Conservation (phyloP, 2,329 filamentous ascomycete species). For the Sporothrix luriei region DNA sequence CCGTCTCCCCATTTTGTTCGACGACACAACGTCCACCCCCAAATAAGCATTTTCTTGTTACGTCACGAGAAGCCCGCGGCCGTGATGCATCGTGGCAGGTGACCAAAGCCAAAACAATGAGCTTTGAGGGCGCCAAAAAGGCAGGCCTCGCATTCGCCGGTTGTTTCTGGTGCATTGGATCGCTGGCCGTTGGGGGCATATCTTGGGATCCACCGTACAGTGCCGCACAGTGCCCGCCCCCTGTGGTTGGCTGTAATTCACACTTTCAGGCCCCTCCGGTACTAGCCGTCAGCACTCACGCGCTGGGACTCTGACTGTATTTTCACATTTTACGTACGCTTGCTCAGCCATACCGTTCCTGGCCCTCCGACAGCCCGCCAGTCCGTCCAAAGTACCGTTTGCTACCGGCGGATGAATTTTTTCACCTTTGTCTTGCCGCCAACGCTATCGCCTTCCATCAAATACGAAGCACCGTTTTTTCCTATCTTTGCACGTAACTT, state of each 20-base stretch:
- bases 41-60: background rate
- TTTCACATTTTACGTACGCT: slow-evolving; percentile 5
- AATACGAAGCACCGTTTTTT: background rate
- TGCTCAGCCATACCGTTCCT: background rate
- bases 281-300: slow-evolving; percentile 17
- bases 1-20: background rate
- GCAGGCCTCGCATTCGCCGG: background rate
- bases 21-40: background rate
- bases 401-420: background rate
- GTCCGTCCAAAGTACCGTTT: slow-evolving; percentile 19
- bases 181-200: background rate
- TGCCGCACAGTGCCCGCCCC: slow-evolving; percentile 7
- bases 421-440: slow-evolving; percentile 14
- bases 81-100: slow-evolving; percentile 7
- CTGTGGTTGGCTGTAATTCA: slow-evolving; percentile 6
- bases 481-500: background rate
- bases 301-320: slow-evolving; percentile 11
- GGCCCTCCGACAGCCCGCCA: background rate
- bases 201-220: background rate
- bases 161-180: background rate
- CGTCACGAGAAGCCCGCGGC: slow-evolving; percentile 5
- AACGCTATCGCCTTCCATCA: background rate
- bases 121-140: background rate
- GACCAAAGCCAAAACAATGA: slow-evolving; percentile 8
- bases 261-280: slow-evolving; percentile 13